Conservation (phyloP, 495 filamentous ascomycete species). For the Aspergillus diversus region DNA sequence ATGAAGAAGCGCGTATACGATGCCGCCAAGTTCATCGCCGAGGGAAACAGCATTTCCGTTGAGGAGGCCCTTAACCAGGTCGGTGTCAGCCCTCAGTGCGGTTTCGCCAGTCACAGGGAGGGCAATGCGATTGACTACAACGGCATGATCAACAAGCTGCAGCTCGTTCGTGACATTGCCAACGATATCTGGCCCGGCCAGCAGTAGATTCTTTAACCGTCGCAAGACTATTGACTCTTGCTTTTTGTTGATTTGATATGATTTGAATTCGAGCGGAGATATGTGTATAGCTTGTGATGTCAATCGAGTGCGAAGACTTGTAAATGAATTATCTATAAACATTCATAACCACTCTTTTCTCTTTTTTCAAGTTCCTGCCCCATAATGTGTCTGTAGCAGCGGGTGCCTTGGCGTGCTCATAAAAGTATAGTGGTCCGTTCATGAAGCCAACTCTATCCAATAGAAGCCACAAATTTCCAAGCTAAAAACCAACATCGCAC, state of each 20-base stretch:
- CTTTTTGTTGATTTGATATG: constrained; percentile 1
- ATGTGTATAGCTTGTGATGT: not conserved
- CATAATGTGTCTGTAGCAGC: not conserved
- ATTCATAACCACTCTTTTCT: too few species aligned
- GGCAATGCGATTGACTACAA: constrained; percentile 67
- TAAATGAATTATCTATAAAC: not conserved
- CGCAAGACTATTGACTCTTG: constrained; percentile 3
- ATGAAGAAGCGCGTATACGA: constrained; percentile 68
- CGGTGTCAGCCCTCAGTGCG: constrained; percentile 77
- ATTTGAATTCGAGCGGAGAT: not conserved
- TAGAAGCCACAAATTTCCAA: too few species aligned
- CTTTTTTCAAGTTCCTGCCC: not conserved
- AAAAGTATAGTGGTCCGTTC: too few species aligned
- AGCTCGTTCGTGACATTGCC: constrained; percentile 68
- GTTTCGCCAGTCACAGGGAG: constrained; percentile 72
- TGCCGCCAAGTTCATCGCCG: constrained; percentile 72
- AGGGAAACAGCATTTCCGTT: constrained; percentile 63
- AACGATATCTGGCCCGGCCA: constrained; percentile 74
- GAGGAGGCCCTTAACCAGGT: constrained; percentile 71
- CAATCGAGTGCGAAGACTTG: not conserved
- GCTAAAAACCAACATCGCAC: too few species aligned
- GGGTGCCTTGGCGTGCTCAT: too few species aligned
- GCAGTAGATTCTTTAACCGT: constrained; percentile 33
- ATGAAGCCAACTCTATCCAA: too few species aligned
- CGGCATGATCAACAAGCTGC: constrained; percentile 72